Base-by-base conservation (phyloP, 352 stramenopile species). In the Globisporangium emineosum region DNA sequence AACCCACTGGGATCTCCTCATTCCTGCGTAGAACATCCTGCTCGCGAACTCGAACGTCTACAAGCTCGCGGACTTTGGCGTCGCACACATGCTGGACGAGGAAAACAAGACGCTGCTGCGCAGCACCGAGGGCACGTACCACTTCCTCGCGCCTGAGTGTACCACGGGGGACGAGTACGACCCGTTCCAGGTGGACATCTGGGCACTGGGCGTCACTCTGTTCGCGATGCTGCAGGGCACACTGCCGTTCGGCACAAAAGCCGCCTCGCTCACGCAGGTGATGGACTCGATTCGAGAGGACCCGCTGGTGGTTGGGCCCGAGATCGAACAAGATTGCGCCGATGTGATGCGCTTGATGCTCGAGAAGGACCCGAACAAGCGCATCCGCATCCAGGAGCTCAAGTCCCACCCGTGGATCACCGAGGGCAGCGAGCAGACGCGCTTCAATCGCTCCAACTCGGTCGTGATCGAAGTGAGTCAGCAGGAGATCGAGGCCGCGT, bases 71-170 rank as follows among this genome's bases (percentile, higher is more conserved):
- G 87, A 96, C 68, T 92, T 93, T 66, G 85, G 85, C 21, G 86
- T 90, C 30, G 83, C 85, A n/a, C 63, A 88, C 57, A 88, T 89
- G 69, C 73, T 80, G 7, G 71, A 79, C 35, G 66, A 72, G 3
- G 72, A 70, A 15, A 69, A 79, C 25, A 76, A 72, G 40, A 67
- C 71, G 29, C 58, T 64, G 37, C 72, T 96, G 29, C 85, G 83
- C 3, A 89, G 86, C 66, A 96, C 88, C 0, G 86, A 91, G 66
- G 88, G 88, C 49, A 95, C 88, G n/a, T 94, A 95, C 59, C 82
- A 92, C 63, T 96, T 94, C 45, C 73, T 95, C 7, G 87, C 81
- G 0, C 88, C 88, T 0, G 88, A 96, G 66, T 93, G 82, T 64
- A 92, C 86, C 4, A 89, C 75, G 0, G 87, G 86, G 4, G 69